Evolutionary conservation across 495 filamentous ascomycete genomes (phyloP).

Genomic region (Oleoguttula mirabilis): DNA sequence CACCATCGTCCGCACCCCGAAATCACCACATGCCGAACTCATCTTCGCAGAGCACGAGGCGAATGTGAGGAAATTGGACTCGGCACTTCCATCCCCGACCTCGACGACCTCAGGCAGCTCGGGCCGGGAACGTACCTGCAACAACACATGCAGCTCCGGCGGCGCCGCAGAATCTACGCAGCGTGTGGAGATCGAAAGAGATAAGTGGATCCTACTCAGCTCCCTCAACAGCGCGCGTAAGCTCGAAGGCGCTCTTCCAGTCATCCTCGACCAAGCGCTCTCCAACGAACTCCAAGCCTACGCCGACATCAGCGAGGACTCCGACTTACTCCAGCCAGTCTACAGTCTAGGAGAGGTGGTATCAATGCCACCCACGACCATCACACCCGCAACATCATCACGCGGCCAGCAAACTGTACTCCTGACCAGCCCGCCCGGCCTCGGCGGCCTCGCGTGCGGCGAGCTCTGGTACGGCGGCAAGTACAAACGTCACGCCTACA

Average conservation of each 20-base stretch:
- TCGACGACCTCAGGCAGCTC: neutral
- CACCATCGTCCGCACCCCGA: neutral
- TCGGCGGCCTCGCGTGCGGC: conserved; percentile 7
- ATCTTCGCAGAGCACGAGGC: neutral
- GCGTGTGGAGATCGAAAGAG: neutral
- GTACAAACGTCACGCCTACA: conserved; percentile 8
- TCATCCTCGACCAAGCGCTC: neutral
- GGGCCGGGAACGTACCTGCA: neutral
- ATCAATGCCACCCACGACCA: neutral
- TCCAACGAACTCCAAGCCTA: neutral
- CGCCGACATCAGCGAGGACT: neutral
- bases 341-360: neutral
- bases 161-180: neutral
- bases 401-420: neutral
- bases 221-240: conserved; percentile 2
- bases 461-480: conserved; percentile 15
- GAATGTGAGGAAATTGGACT: neutral
- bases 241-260: neutral
- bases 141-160: neutral
- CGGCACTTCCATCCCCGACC: neutral
- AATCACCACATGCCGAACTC: neutral
- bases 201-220: neutral
- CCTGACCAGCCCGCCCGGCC: conserved; percentile 8
- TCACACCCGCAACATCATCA: neutral
- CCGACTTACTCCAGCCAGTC: neutral